Evolutionary conservation across 257 asterid species (phyloP), one percentile per base, ranked within the genome.

Genomic region (Solanum chiquidenum): DNA sequence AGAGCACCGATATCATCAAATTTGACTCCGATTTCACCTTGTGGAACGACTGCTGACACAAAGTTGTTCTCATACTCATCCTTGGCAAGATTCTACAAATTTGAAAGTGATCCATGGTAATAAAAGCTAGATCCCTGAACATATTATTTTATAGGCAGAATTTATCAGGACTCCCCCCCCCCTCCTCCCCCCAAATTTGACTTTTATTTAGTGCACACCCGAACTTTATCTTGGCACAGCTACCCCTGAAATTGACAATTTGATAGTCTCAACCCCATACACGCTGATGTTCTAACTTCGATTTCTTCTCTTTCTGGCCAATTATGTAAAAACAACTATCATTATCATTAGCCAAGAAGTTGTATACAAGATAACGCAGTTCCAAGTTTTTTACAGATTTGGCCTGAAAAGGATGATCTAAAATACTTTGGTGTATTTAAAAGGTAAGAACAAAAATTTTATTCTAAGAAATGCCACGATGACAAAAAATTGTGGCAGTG

Each of bases 1-100:
- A 97, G 98, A 79, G 99, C 99, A 91, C 99, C 99, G 89, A 97
- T 94, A 88, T 97, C 99, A 88, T 95, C 97, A 88, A 97, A 97
- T 90, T 90, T 96, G 79, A 96, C 99, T 91, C 99, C 99, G 58
- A 96, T 94, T 94, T 97, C 99, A 29, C 96, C 98, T 4, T 98
- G 99, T 62, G 99, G 98, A 89, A 97, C 99, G 60, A 97, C 99
- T 72, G 99, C 93, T 31, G 99, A 96, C 88, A 96, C 92, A 84
- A 97, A 97, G 95, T 97, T 97, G 93, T 86, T 92, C 95, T 97
- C 99, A 23, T 95, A 97, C 94, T 97, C 99, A 92, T 97, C 98
- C 91, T 95, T 96, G 4, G 99, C 98, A 86, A 97, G 97, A 92
- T 91, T 95, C 99, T 97, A 94, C 93, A 90, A 88, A 83, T 77